Conservation (phyloP, 352 stramenopile genomes). For the Plasmopara muralis region DNA sequence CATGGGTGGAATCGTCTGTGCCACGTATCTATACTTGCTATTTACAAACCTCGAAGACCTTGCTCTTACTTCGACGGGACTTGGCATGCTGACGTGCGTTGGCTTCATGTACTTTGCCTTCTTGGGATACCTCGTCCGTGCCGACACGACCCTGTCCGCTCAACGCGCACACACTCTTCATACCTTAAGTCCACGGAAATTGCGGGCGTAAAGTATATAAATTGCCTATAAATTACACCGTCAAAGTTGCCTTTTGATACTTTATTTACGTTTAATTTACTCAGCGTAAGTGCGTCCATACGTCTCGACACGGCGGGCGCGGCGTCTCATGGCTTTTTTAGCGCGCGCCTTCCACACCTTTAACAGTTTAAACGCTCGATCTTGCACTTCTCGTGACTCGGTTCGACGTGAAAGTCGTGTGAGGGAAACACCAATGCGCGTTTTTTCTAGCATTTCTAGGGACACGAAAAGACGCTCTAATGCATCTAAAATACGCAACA, state of each 20-base stretch:
- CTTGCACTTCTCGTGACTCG: conserved; percentile 31
- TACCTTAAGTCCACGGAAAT: no score
- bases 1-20: conserved; percentile 51
- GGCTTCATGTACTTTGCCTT: conserved; percentile 69
- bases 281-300: conserved; percentile 68
- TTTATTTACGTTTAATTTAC: conserved; percentile 14
- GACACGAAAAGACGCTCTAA: conserved; percentile 70
- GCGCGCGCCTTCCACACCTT: conserved; percentile 58
- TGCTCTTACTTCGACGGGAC: conserved; percentile 27
- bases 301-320: conserved; percentile 47
- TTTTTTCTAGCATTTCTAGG: conserved; percentile 81
- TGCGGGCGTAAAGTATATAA: no score
- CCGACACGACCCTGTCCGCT: conserved; percentile 27
- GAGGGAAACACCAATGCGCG: conserved; percentile 34
- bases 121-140: conserved; percentile 52
- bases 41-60: conserved; percentile 55
- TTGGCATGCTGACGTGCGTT: conserved; percentile 23
- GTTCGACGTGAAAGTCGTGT: conserved; percentile 28
- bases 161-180: conserved; percentile 10
- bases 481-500: conserved; percentile 40
- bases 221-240: no score
- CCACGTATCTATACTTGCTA: conserved; percentile 77
- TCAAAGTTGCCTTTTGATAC: no score
- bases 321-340: conserved; percentile 58
- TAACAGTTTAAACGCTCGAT: conserved; percentile 35